A percentile compares a stretch with the other conserved stretches of the same genome.
phyloP scores from a whole-genome alignment of 306 rosid genomes.

The Quercus mongolica region DNA sequence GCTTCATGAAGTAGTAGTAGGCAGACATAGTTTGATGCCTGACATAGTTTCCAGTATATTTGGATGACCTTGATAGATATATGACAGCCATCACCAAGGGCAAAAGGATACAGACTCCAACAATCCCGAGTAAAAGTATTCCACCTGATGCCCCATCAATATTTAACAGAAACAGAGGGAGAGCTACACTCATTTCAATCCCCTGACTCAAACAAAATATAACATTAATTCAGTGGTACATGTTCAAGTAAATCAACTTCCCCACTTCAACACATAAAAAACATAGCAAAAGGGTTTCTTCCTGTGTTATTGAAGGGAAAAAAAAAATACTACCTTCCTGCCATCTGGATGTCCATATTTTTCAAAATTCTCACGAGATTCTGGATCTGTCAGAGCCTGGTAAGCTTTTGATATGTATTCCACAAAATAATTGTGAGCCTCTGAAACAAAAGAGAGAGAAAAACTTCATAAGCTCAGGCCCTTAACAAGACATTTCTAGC shows the following conservation, averaged over 20 bases:
- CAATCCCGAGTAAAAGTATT: conserved; percentile 90
- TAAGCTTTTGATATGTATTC: conserved; percentile 94
- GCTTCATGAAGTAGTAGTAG: conserved; percentile 89
- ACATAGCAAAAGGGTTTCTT: neutral
- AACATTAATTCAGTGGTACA: conserved; percentile 2
- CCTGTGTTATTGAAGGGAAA: neutral
- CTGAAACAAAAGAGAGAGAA: conserved; percentile 25
- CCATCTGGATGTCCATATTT: conserved; percentile 99
- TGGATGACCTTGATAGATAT: conserved; percentile 92
- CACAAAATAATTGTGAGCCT: conserved; percentile 81
- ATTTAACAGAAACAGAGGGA: conserved; percentile 82
- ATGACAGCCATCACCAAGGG: conserved; percentile 91
- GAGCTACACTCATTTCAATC: conserved; percentile 97
- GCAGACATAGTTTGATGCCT: conserved; percentile 94
- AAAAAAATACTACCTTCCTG: conserved; percentile 64
- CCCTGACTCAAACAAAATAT: conserved; percentile 55
- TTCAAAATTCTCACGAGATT: conserved; percentile 87
- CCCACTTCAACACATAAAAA: neutral
- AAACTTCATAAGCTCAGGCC: conserved; percentile 7
- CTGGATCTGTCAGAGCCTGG: conserved; percentile 89
- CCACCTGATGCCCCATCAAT: conserved; percentile 96
- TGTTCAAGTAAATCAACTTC: neutral
- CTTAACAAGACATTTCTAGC: neutral
- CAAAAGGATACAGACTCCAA: conserved; percentile 92
- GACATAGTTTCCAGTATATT: conserved; percentile 93